These are phyloP conservation scores for Arachis monticola DNA, from an alignment of 331 rosid genomes.

Conservation along the genomic window DNA sequence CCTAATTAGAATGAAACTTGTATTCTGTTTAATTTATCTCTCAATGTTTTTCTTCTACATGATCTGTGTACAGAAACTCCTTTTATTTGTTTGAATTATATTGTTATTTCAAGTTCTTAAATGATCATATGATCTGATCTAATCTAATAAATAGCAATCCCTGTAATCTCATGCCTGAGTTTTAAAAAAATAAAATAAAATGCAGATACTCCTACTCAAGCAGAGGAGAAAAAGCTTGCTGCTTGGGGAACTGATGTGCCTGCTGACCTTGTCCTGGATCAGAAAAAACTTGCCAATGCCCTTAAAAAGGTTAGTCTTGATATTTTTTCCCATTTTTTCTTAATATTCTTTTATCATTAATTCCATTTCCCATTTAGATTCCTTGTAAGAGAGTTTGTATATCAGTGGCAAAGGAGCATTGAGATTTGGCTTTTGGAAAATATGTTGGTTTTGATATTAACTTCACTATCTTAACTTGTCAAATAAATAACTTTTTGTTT, in stretches of 20 bases:
- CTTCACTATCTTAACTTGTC: background rate
- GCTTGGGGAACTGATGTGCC: conserved; percentile 58
- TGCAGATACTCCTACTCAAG: conserved; percentile 38
- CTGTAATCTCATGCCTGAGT: conserved; percentile 2
- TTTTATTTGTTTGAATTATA: conserved; percentile 9
- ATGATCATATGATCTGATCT: background rate
- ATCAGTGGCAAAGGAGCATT: background rate
- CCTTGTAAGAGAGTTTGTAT: background rate
- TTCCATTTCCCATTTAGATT: conserved; percentile 9
- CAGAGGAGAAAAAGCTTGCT: conserved; percentile 51
- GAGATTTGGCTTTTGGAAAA: conserved; percentile 6
- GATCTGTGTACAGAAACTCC: background rate
- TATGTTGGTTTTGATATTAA: background rate
- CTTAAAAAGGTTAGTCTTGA: conserved; percentile 44
- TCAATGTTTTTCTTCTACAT: background rate
- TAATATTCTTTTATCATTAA: background rate
- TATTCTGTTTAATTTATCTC: background rate
- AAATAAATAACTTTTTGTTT: conserved; percentile 10
- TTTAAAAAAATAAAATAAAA: conserved; percentile 27
- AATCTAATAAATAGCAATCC: background rate
- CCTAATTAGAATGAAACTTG: background rate
- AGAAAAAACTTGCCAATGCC: conserved; percentile 47
- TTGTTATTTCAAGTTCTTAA: background rate
- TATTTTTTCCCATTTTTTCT: background rate
- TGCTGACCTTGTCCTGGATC: conserved; percentile 46